Percentiles rank a stretch among this genome's conserved stretches.
Evolutionary conservation across 148 eudicot species (phyloP).

Genomic region (Rhododendron vialii): DNA sequence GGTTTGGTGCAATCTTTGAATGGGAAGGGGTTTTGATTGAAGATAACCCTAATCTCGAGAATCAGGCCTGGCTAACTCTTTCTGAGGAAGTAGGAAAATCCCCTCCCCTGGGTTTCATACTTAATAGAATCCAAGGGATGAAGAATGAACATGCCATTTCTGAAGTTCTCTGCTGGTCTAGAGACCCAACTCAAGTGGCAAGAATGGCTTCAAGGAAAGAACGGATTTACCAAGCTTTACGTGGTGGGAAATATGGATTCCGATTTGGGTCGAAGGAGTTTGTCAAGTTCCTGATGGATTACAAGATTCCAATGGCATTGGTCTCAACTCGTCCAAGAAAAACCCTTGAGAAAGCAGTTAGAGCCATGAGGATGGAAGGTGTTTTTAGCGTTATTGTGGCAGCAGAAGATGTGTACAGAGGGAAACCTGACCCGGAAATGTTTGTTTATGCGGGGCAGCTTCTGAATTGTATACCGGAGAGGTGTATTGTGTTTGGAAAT

Average conservation of each 20-base stretch:
- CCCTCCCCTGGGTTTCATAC: conserved; percentile 60
- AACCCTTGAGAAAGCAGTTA: conserved; percentile 60
- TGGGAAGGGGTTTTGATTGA: conserved; percentile 95
- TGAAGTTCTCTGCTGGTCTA: conserved; percentile 93
- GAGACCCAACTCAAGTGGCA: conserved; percentile 56
- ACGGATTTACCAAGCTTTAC: conserved; percentile 63
- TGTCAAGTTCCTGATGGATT: conserved; percentile 46
- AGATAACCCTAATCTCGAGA: conserved; percentile 79
- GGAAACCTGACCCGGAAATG: conserved; percentile 98
- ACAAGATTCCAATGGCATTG: conserved; percentile 87
- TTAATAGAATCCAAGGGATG: conserved; percentile 78
- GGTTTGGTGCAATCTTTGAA: conserved; percentile 94
- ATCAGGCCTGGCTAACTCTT: conserved; percentile 82
- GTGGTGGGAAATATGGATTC: conserved; percentile 64
- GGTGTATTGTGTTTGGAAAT: conserved; percentile 92
- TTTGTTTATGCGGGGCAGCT: conserved; percentile 79
- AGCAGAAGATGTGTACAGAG: conserved; percentile 86
- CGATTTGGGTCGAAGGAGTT: conserved; percentile 81
- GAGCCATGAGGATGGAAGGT: conserved; percentile 64
- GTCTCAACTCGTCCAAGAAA: conserved; percentile 85
- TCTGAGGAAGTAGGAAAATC: conserved; percentile 87
- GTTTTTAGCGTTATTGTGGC: conserved; percentile 76
- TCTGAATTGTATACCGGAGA: conserved; percentile 68
- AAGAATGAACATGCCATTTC: conserved; percentile 92
- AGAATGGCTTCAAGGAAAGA: conserved; percentile 74